Percentiles rank a stretch among this genome's conserved stretches.
These are phyloP conservation scores for Colletotrichum sp. DNA, from an alignment of 2,329 filamentous ascomycete species.

Conservation along the genomic window DNA sequence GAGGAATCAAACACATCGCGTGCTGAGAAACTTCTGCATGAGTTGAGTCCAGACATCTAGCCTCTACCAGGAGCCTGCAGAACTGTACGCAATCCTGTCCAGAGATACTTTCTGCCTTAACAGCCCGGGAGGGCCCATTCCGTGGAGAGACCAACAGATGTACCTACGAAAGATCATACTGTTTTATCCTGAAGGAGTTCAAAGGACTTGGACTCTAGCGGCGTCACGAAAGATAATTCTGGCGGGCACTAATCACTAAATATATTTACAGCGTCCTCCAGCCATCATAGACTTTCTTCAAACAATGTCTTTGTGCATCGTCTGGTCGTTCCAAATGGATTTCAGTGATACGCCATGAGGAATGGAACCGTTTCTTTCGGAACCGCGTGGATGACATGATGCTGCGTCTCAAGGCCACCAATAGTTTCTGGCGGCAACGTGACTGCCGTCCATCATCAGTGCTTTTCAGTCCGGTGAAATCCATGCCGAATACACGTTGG, in stretches of 20 bases:
- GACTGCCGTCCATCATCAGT: fast-evolving
- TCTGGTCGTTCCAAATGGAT: fast-evolving
- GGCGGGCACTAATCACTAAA: fast-evolving
- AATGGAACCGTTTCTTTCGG: not conserved
- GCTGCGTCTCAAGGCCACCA: not conserved
- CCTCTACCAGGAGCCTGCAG: too few relatives aligned
- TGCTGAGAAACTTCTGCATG: too few relatives aligned
- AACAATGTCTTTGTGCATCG: fast-evolving
- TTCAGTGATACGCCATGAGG: fast-evolving
- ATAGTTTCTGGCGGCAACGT: fast-evolving
- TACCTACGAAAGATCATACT: too few relatives aligned
- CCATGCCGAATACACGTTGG: not conserved
- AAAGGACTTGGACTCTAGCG: too few relatives aligned
- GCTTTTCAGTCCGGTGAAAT: fast-evolving
- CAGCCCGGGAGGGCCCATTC: too few relatives aligned
- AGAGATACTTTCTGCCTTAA: too few relatives aligned
- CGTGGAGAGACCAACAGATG: too few relatives aligned
- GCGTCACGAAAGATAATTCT: fast-evolving
- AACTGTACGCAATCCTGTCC: too few relatives aligned
- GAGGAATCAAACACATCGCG: too few relatives aligned
- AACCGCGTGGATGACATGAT: fast-evolving
- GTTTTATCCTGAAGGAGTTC: fast-evolving
- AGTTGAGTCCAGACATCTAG: too few relatives aligned
- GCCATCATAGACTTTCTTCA: not conserved
- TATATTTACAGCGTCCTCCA: too few relatives aligned